phyloP scores from a whole-genome alignment of 305 asterid species.

The Fraxinus greggii region DNA sequence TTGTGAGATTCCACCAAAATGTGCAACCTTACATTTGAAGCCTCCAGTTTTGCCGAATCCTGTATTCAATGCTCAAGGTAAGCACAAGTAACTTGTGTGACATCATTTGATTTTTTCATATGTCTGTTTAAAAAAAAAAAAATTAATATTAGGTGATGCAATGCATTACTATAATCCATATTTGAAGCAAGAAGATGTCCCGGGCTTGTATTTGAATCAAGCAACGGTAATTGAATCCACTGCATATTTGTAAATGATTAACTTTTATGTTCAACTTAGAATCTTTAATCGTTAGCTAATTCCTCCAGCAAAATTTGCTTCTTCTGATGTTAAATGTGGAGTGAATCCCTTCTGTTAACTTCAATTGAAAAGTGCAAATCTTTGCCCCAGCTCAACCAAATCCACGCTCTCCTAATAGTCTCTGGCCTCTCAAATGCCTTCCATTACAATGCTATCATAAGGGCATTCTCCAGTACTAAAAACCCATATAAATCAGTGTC shows the following conservation, averaged over 20 bases:
- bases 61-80: neutral
- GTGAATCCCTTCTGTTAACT: constrained; percentile 5
- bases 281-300: neutral
- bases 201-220: neutral
- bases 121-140: neutral
- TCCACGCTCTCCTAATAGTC: constrained; percentile 58
- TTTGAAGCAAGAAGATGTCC: neutral
- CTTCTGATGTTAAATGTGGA: neutral
- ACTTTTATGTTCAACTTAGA: neutral
- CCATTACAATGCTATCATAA: constrained; percentile 58
- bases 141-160: neutral
- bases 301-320: neutral
- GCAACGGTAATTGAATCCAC: neutral
- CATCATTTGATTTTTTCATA: neutral
- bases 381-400: constrained; percentile 53
- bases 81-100: neutral
- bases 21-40: neutral
- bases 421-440: constrained; percentile 51
- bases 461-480: constrained; percentile 60
- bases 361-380: constrained; percentile 51
- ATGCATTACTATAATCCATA: neutral
- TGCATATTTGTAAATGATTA: neutral
- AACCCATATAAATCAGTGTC: constrained; percentile 46
- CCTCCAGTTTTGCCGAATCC: neutral
- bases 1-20: neutral